Base-by-base conservation (phyloP, 2,329 filamentous ascomycete genomes). In the Orbilia blumenaviensis region DNA sequence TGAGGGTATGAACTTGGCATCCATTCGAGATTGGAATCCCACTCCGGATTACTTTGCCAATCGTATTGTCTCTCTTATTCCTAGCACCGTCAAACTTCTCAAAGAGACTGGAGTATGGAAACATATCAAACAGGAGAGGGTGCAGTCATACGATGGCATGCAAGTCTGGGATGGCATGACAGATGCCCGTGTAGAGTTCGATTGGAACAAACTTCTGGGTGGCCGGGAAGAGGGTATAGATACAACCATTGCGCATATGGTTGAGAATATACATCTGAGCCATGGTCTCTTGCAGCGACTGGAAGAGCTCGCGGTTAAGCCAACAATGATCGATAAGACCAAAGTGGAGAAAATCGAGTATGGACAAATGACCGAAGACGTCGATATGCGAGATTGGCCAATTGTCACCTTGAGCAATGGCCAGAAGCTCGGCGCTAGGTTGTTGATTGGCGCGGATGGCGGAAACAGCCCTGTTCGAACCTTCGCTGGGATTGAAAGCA, bases 101-200 rank as follows among this genome's bases (percentile, higher is more conserved):
- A 78, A 72, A 34, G 85, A 87, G 3, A 95, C 96, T 76, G 95
- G 94, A 36, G 93, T 91, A 58, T 98, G 94, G 95, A 81, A 86
- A 5, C 89, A 96, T 81, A 85, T 97, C 76, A 87, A 92, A 79
- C 84, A 86, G 44, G 85, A 88, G 4, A 89, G 95, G 32, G 88
- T 95, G 34, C 94, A 97, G 84, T 88, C 90, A 0, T 99, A 97
- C 83, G 90, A 96, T 74, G 92, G 94, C 80, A 99, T 99, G 95
- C 91, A 97, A 82, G 79, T 98, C 32, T 99, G 96, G 95, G 95
- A 99, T 82, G 96, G 94, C 77, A 89, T 97, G 68, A 92, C 91
- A 42, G 93, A 89, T 73, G 92, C 93, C 36, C 89, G 90, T 79
- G 95, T 99, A 82, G 91, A 92, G 79, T 99, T 99, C 83, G 92